These are phyloP conservation scores for Neopestalotiopsis rosae DNA, from an alignment of 2,329 filamentous ascomycete genomes.

Conservation along the genomic window DNA sequence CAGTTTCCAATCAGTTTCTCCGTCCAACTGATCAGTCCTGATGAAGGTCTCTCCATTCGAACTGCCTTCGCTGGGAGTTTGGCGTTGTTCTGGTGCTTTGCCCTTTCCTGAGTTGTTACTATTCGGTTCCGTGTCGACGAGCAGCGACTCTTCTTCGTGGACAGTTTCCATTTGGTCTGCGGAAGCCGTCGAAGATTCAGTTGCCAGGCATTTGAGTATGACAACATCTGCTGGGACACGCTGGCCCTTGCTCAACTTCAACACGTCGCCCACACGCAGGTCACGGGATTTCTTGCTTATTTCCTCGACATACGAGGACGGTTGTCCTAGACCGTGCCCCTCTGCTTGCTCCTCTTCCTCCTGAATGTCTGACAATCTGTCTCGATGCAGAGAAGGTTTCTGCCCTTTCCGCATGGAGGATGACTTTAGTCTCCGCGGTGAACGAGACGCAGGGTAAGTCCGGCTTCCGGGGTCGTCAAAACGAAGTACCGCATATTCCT, in stretches of 20 bases:
- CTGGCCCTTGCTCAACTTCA: slow-evolving; percentile 91
- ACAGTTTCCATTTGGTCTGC: slow-evolving; percentile 36
- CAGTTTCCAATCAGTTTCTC: slow-evolving; percentile 98
- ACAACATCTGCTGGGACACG: slow-evolving; percentile 93
- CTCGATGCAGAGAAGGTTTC: slow-evolving; percentile 41
- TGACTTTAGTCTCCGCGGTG: slow-evolving; percentile 54
- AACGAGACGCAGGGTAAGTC: slow-evolving; percentile 37
- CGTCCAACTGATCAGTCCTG: slow-evolving; percentile 94
- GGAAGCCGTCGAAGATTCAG: slow-evolving; percentile 50
- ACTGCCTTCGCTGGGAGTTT: slow-evolving; percentile 41
- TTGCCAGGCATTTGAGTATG: slow-evolving; percentile 80
- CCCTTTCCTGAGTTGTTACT: slow-evolving; percentile 41
- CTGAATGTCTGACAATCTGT: slow-evolving; percentile 67
- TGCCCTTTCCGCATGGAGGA: slow-evolving; percentile 43
- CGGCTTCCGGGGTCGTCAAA: slow-evolving; percentile 64
- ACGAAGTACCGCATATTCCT: slow-evolving; percentile 79
- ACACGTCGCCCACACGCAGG: slow-evolving; percentile 91
- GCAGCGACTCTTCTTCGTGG: slow-evolving; percentile 42
- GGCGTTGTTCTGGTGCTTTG: slow-evolving; percentile 33
- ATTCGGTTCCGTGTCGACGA: slow-evolving; percentile 39
- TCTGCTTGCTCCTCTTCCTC: slow-evolving; percentile 69
- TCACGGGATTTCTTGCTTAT: slow-evolving; percentile 83
- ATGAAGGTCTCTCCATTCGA: slow-evolving; percentile 92
- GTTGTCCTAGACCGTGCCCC: slow-evolving; percentile 43
- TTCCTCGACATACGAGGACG: slow-evolving; percentile 64